A percentile compares a stretch with the other conserved stretches of the same genome.
Conservation (phyloP, 2,329 filamentous ascomycete genomes). For the Metarhizium humberi region DNA sequence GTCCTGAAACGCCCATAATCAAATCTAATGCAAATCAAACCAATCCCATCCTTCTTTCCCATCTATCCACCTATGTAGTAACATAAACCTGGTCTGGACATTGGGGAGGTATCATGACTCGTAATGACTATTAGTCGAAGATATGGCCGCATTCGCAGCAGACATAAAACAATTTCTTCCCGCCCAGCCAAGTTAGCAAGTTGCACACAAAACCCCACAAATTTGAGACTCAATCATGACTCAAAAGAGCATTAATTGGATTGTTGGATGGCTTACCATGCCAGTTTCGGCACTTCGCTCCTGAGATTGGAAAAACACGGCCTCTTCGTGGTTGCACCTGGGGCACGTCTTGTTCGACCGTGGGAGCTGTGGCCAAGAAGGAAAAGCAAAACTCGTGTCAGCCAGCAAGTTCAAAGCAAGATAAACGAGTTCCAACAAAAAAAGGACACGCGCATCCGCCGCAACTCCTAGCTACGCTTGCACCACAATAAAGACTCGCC, state of each 20-base stretch:
- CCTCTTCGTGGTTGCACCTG: conserved; percentile 75
- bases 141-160: conserved; percentile 92
- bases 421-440: conserved; percentile 16
- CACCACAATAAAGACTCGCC: conserved; percentile 2
- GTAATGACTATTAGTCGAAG: conserved; percentile 42
- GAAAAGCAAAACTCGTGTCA: conserved; percentile 23
- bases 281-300: conserved; percentile 94
- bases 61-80: neutral
- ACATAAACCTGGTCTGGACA: neutral
- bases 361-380: conserved; percentile 61
- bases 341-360: conserved; percentile 81
- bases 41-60: neutral
- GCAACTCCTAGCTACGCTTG: conserved; percentile 4
- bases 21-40: neutral
- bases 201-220: neutral
- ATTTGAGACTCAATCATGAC: neutral
- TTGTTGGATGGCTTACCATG: conserved; percentile 61
- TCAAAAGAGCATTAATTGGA: neutral
- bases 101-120: conserved; percentile 4
- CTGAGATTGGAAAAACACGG: conserved; percentile 98
- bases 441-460: conserved; percentile 11
- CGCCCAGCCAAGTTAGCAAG: conserved; percentile 7
- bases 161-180: conserved; percentile 82
- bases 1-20: neutral
- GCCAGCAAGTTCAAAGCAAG: conserved; percentile 24